Evolutionary conservation across 768 basidiomycete genomes (phyloP), one percentile per base, ranked within the genome.

Genomic region (Agrocybe pediades): DNA sequence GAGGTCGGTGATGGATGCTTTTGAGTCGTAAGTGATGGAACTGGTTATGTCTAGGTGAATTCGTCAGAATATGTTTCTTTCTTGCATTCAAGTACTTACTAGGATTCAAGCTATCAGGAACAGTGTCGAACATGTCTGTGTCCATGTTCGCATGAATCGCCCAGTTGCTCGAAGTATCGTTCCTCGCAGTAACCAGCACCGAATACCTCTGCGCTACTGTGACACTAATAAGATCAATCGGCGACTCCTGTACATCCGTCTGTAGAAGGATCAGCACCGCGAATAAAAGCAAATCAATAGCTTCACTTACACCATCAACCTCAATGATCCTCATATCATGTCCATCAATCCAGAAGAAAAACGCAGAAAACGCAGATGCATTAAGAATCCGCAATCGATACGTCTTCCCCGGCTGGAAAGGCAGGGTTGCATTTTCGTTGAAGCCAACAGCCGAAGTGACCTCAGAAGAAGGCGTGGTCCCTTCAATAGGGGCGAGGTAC

Each of bases 121-220:
- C 65, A 13, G 60, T 75, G 68, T 98, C 96, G 68, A 97, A 98
- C 94, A 95, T 96, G 56, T 74, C 75, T 0, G 81, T 81, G 65
- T 95, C 92, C 83, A 98, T 92, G 75, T 95, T 91, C 5, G 90
- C 89, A 64, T 94, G 91, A 54, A 99, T 84, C 46, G 83, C 84
- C 86, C 87, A 98, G 75, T 99, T 97, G 19, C 81, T 74, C 2
- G 80, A 73, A 0, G 87, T 89, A 58, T 94, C 90, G 69, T 95
- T 95, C 44, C 88, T 84, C 9, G 96, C 95, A 9, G 87, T 88
- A 48, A 99, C 92, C 26, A 98, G 84, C 36, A 99, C 76, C 0
- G 95, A 95, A 70, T 96, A 97, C 17, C 96, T 85, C 69, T 98
- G 96, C 0, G 95, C 95, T 25, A 89, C 93, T 13, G 92, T 79